Evolutionary conservation across 179 eudicot genomes (phyloP).

Genomic region (Amaranthus tricolor): DNA sequence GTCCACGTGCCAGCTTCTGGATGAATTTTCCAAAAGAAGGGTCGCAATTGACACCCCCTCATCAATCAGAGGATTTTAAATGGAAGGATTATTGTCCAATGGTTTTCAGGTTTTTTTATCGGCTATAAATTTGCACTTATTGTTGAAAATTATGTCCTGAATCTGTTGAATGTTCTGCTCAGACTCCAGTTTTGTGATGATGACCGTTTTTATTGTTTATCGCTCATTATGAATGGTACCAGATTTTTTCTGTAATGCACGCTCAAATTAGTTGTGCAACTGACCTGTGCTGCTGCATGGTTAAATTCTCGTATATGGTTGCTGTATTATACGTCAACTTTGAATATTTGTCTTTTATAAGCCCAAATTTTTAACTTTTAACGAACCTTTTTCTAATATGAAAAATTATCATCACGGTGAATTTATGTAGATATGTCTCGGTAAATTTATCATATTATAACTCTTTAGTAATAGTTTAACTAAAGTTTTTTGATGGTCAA

Average conservation of each 20-base stretch:
- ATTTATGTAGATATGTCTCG: too few relatives aligned
- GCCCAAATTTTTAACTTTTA: too few relatives aligned
- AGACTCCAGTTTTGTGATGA: background rate
- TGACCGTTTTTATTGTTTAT: background rate
- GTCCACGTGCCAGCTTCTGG: conserved; percentile 96
- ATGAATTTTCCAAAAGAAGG: conserved; percentile 95
- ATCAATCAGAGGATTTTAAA: conserved; percentile 89
- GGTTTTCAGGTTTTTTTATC: conserved; percentile 87
- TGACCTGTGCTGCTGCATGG: background rate
- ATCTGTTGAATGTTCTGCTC: background rate
- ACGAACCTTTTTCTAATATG: too few relatives aligned
- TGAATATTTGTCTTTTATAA: too few relatives aligned
- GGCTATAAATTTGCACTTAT: background rate
- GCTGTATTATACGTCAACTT: background rate
- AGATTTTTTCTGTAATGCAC: background rate
- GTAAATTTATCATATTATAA: too few relatives aligned
- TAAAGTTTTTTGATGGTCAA: too few relatives aligned
- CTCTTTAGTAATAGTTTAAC: too few relatives aligned
- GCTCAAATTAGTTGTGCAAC: background rate
- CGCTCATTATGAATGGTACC: background rate
- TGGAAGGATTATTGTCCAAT: conserved; percentile 99
- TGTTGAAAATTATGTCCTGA: background rate
- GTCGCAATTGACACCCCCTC: conserved; percentile 89
- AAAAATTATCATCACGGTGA: too few relatives aligned
- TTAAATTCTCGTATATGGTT: background rate